Base-by-base conservation (phyloP, 2,329 filamentous ascomycete genomes). In the Pseudodiploospora longispora region DNA sequence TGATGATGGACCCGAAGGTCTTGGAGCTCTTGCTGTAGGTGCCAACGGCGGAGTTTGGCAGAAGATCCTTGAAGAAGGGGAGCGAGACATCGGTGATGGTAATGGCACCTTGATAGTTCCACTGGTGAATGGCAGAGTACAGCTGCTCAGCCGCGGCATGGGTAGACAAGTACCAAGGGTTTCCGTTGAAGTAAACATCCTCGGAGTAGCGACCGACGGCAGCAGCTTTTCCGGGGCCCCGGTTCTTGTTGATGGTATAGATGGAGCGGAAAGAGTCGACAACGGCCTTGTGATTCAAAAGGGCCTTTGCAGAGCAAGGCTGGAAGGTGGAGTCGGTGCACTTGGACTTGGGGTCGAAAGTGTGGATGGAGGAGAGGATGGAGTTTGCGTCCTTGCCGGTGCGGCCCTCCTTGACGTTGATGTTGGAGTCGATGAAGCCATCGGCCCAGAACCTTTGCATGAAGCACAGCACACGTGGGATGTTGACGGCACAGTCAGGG, bases 131-230 rank as follows among this genome's bases (percentile, higher is more conserved):
- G 0, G 85, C 83, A 52, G 84, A 79, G 58, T 87, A 90, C 2
- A 91, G 72, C 55, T 85, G 81, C 62, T 90, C 85, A 3, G 85
- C 85, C 1, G 84, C 83, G 1, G 83, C 83, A 27, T 86, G 69
- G 3, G 83, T 89, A 56, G 74, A 74, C 10, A 89, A 69, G 54
- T 86, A 84, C 85, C 85, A 89, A 2, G 85, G 85, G 59, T 90
- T 87, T 1, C 84, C 85, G 44, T 77, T 76, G 58, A 82, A 82
- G 63, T 88, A 90, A 1, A 69, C 62, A 55, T 91, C 85, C 59
- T 85, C 82, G 0, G 78, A 65, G 55, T 86, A 86, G 43, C 82
- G 68, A 37, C 82, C 82, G 5, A 82, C 67, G 10, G 76, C 71
- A 7, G 78, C 71, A 4, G 82, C 82, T 19, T 64, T 61, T 5